These are phyloP conservation scores for Wickerhamiella azyma DNA, from an alignment of 805 yeast species.

Conservation along the genomic window DNA sequence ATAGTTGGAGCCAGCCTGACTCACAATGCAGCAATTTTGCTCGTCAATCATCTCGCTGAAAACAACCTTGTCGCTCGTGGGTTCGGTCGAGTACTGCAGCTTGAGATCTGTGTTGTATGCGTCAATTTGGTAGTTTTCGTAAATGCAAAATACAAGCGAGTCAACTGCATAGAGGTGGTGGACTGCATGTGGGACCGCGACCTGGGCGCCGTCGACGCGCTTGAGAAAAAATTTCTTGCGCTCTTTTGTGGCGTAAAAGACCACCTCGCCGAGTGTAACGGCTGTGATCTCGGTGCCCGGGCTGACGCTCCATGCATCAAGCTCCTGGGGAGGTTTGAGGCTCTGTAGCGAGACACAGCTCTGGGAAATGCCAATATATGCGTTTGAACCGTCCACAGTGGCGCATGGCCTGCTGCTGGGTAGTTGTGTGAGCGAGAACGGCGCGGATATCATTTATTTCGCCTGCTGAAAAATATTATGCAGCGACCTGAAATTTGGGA, in stretches of 20 bases:
- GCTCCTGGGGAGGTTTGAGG: slow-evolving; percentile 24
- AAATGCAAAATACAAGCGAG: background rate
- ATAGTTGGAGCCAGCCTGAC: background rate
- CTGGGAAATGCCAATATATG: slow-evolving; percentile 23
- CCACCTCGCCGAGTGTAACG: slow-evolving; percentile 7
- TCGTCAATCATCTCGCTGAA: background rate
- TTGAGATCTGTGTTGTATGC: slow-evolving; percentile 5
- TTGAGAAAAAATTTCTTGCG: slow-evolving; percentile 20
- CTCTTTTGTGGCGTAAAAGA: slow-evolving; percentile 20
- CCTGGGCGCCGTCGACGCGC: slow-evolving; percentile 3
- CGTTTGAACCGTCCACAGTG: slow-evolving; percentile 6
- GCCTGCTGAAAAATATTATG: slow-evolving; percentile 1
- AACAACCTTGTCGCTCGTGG: background rate
- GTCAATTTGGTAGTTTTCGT: background rate
- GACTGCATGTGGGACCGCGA: slow-evolving; percentile 9
- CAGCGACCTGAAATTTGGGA: background rate
- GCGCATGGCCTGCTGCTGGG: slow-evolving; percentile 2
- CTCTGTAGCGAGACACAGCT: slow-evolving; percentile 21
- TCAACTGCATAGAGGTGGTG: background rate
- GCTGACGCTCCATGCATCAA: slow-evolving; percentile 24
- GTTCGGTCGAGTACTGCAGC: slow-evolving; percentile 2
- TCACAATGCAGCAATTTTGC: background rate
- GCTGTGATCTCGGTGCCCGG: slow-evolving; percentile 23
- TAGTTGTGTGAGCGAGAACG: slow-evolving; percentile 18
- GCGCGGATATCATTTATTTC: slow-evolving; percentile 17